Evolutionary conservation across 1,284 basidiomycete species (phyloP).

Genomic region (Leccinum solheimii): DNA sequence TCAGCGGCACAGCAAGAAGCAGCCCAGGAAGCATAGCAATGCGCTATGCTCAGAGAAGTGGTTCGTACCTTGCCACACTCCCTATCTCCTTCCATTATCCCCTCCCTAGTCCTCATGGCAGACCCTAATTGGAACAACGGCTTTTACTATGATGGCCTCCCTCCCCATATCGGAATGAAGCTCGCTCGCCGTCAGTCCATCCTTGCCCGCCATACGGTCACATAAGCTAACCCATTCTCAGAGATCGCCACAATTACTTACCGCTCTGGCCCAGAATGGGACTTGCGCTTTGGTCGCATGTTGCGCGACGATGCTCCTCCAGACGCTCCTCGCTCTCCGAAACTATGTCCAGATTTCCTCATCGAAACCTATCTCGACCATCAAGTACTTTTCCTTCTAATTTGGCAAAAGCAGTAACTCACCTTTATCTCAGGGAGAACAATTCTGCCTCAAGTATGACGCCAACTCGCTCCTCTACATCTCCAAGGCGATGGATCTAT

Average conservation of each 20-base stretch:
- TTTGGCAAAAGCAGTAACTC: background rate
- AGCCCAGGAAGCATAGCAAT: slow-evolving; percentile 93
- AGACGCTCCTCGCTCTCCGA: slow-evolving; percentile 44
- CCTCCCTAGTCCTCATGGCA: slow-evolving; percentile 87
- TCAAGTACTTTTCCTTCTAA: slow-evolving; percentile 53
- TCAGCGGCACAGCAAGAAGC: slow-evolving; percentile 91
- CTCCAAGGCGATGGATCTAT: slow-evolving; percentile 99
- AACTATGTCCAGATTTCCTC: slow-evolving; percentile 94
- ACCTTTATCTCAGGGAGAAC: slow-evolving; percentile 60
- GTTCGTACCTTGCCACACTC: slow-evolving; percentile 45
- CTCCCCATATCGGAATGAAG: slow-evolving; percentile 98
- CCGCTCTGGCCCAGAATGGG: slow-evolving; percentile 98
- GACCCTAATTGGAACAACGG: slow-evolving; percentile 99
- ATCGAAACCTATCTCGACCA: slow-evolving; percentile 99
- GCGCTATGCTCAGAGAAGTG: slow-evolving; percentile 93
- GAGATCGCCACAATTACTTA: slow-evolving; percentile 99
- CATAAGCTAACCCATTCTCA: slow-evolving; percentile 33
- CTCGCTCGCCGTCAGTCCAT: slow-evolving; percentile 82
- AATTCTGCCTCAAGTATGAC: slow-evolving; percentile 98
- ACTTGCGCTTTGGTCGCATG: slow-evolving; percentile 90
- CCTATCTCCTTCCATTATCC: slow-evolving; percentile 1
- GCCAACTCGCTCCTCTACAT: slow-evolving; percentile 99
- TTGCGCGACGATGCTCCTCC: slow-evolving; percentile 40
- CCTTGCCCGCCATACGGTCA: background rate
- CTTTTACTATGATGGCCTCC: slow-evolving; percentile 94